Conservation (phyloP, 2,329 filamentous ascomycete genomes). For the Eutypa lata region DNA sequence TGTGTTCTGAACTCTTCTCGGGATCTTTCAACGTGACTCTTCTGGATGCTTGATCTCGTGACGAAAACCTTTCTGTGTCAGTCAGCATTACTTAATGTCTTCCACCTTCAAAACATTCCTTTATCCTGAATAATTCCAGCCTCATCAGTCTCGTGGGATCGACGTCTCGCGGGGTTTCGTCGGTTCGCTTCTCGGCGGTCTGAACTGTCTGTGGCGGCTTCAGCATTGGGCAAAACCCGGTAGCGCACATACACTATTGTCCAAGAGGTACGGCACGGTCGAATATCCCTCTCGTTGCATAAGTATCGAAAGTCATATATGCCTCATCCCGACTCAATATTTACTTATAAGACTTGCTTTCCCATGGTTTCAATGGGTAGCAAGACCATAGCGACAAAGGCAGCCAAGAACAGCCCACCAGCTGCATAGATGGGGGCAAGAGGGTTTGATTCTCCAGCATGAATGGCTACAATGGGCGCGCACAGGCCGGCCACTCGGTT, state of each 20-base stretch:
- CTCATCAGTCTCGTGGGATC: too few relatives aligned
- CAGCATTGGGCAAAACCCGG: not conserved
- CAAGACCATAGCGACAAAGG: slow-evolving; percentile 40
- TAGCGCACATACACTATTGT: not conserved
- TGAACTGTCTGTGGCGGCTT: slow-evolving; percentile 1
- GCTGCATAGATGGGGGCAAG: slow-evolving; percentile 42
- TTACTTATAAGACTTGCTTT: slow-evolving; percentile 33
- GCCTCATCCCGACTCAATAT: not conserved
- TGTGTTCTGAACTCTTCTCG: too few relatives aligned
- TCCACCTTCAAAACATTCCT: too few relatives aligned
- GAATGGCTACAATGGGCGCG: slow-evolving; percentile 42
- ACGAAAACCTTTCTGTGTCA: too few relatives aligned
- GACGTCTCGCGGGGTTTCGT: too few relatives aligned
- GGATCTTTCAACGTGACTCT: too few relatives aligned
- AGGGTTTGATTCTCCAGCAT: slow-evolving; percentile 31
- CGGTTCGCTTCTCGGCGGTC: not conserved
- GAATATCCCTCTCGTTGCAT: not conserved
- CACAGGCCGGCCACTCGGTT: slow-evolving; percentile 42
- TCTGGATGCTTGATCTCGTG: too few relatives aligned
- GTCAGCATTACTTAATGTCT: too few relatives aligned
- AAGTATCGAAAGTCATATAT: not conserved
- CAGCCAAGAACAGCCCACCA: slow-evolving; percentile 39
- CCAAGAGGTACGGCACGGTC: not conserved
- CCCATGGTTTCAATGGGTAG: slow-evolving; percentile 45
- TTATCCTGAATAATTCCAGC: too few relatives aligned